phyloP scores from a whole-genome alignment of 2,329 filamentous ascomycete species.

The Cyanodermella asteris region DNA sequence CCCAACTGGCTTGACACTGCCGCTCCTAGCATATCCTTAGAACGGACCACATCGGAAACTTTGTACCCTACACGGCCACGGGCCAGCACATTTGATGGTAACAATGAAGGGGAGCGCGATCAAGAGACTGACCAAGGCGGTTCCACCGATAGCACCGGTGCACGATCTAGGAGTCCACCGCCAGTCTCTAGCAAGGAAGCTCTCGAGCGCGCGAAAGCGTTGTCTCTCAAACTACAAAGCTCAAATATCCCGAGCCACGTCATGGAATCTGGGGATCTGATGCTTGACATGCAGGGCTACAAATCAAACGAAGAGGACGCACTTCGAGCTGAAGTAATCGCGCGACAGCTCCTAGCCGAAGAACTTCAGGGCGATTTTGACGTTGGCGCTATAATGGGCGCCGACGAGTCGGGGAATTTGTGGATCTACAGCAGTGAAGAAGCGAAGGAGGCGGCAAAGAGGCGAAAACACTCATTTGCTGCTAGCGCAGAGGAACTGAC shows the following conservation, averaged over 20 bases:
- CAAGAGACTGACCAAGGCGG: conserved; percentile 7
- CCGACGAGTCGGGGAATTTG: conserved; percentile 88
- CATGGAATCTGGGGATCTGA: conserved; percentile 81
- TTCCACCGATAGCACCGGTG: too few relatives aligned
- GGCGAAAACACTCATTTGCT: conserved; percentile 30
- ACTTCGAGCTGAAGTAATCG: conserved; percentile 76
- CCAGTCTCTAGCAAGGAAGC: conserved; percentile 52
- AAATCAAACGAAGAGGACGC: conserved; percentile 88
- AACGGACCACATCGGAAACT: too few relatives aligned
- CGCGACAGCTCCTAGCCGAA: conserved; percentile 75
- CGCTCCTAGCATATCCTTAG: too few relatives aligned
- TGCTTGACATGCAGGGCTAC: conserved; percentile 95
- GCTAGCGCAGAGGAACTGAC: conserved; percentile 32
- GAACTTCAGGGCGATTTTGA: conserved; percentile 91
- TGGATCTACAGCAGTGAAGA: conserved; percentile 99
- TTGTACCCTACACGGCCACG: too few relatives aligned
- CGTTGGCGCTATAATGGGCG: conserved; percentile 83
- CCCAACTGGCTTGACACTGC: too few relatives aligned
- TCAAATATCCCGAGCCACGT: conserved; percentile 86
- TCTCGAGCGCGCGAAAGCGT: conserved; percentile 56
- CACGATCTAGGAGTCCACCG: conserved; percentile 56
- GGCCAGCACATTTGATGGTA: too few relatives aligned
- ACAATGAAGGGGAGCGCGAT: neutral
- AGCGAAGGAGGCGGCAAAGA: conserved; percentile 71
- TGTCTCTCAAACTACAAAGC: conserved; percentile 69